These are phyloP conservation scores for Babesia bigemina DNA, from an alignment of 169 alveolate genomes.

Conservation along the genomic window DNA sequence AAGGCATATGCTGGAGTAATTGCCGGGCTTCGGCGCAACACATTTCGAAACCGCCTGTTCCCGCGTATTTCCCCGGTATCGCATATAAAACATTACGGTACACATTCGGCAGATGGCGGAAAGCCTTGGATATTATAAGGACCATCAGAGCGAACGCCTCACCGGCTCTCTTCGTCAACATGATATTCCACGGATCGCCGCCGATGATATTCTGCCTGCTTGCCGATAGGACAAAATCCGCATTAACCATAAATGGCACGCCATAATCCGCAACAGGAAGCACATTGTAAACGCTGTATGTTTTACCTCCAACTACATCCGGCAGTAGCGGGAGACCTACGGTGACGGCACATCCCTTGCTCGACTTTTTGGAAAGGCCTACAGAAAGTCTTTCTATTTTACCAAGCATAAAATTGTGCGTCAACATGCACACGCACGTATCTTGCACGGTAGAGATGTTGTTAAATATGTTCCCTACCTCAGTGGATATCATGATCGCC, in stretches of 20 bases:
- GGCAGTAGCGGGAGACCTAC: conserved; percentile 13
- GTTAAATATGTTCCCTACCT: not conserved
- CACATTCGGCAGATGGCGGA: not conserved
- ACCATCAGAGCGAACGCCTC: conserved; percentile 4
- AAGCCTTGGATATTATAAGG: not conserved
- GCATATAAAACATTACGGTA: conserved; percentile 1
- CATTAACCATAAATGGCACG: conserved; percentile 24
- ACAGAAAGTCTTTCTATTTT: not conserved
- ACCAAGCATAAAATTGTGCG: not conserved
- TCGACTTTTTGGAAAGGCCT: not conserved
- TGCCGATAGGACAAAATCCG: conserved; percentile 28
- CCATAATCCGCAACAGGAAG: conserved; percentile 48
- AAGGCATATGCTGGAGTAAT: not conserved
- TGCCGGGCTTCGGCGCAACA: conserved; percentile 7
- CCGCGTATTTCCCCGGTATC: conserved; percentile 19
- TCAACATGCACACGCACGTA: not conserved
- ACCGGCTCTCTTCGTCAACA: not conserved
- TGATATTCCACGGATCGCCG: conserved; percentile 19
- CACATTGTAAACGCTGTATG: conserved; percentile 14
- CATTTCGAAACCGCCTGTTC: not conserved
- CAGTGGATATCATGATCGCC: not conserved
- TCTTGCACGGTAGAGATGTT: not conserved
- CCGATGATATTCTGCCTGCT: conserved; percentile 18
- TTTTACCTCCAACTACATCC: not conserved
- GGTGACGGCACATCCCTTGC: not conserved